Evolutionary conservation across 2,329 filamentous ascomycete species (phyloP).

Genomic region (Zasmidium cellare): DNA sequence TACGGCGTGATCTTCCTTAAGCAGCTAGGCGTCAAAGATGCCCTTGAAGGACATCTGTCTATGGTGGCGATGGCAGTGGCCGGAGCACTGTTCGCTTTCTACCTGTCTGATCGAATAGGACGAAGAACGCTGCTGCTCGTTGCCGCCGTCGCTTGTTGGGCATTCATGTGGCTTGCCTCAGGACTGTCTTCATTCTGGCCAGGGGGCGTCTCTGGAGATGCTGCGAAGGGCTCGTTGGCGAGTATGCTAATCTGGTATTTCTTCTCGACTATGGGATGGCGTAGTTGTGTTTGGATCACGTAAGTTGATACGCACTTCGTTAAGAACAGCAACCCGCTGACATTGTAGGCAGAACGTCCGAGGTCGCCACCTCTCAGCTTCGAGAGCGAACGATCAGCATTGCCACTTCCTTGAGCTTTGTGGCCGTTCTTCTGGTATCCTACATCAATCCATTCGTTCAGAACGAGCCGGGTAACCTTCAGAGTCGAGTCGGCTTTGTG

Average conservation of each 20-base stretch:
- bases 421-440: background rate
- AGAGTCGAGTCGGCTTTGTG: conserved; percentile 1
- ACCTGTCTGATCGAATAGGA: background rate
- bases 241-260: conserved; percentile 3
- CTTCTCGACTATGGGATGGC: conserved; percentile 8
- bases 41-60: background rate
- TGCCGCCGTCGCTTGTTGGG: background rate
- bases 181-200: background rate
- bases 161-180: background rate
- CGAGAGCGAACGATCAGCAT: conserved; percentile 4
- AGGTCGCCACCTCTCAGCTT: conserved; percentile 3
- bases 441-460: conserved; percentile 10
- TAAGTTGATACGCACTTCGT: background rate
- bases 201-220: background rate
- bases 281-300: background rate
- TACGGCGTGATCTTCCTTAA: conserved; percentile 4
- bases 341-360: background rate
- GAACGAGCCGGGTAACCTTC: conserved; percentile 4
- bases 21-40: background rate
- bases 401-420: conserved; percentile 2
- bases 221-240: background rate
- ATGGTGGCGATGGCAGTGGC: background rate
- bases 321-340: no score
- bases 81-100: background rate
- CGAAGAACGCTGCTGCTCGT: background rate